Base-by-base conservation (phyloP, 2,329 filamentous ascomycete species). In the Chaetomium strumarium region DNA sequence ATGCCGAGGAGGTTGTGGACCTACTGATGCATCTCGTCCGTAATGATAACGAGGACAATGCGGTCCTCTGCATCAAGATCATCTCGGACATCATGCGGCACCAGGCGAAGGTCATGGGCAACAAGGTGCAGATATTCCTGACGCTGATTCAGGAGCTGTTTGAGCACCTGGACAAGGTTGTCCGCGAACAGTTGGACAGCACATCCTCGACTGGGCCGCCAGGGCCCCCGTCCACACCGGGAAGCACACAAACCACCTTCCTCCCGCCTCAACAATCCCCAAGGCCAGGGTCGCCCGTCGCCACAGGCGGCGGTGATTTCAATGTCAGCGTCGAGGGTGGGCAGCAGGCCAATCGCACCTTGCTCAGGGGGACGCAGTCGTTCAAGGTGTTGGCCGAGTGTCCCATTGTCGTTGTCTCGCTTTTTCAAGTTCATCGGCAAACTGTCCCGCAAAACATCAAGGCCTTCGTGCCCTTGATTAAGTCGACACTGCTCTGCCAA, bases 311-410 rank as follows among this genome's bases (percentile, higher is more conserved):
- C 3, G 79, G 85, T 16, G 93, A 97, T 57, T 79, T 96, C 46
- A 89, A 84, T 6, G 80, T 84, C 13, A 91, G 96, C 62, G 74
- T 77, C n/a, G 34, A 37, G 13, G 34, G 34, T n/a, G 86, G 90
- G 63, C 89, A 92, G 65, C 86, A 90, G 62, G 89, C 72, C 8
- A 83, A 82, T 51, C 84, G 91, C 53, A 86, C 89, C 45, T 71
- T 99, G 33, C 75, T 91, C 50, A 95, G 90, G 70, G 93, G 93
- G 30, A 96, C 96, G 89, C 90, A 96, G 67, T 99, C 93, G 1
- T 99, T 99, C 79, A 99, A 97, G 69, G 92, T 99, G 20, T 80
- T 99, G 5, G 90, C 92, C 1, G 93, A 99, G 68, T 99, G 93
- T 62, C 93, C 93, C 0, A 99, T 99, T 48, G 97, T 99, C 38